Base-by-base conservation (phyloP, 257 asterid genomes). In the Forsythia viridissima region DNA sequence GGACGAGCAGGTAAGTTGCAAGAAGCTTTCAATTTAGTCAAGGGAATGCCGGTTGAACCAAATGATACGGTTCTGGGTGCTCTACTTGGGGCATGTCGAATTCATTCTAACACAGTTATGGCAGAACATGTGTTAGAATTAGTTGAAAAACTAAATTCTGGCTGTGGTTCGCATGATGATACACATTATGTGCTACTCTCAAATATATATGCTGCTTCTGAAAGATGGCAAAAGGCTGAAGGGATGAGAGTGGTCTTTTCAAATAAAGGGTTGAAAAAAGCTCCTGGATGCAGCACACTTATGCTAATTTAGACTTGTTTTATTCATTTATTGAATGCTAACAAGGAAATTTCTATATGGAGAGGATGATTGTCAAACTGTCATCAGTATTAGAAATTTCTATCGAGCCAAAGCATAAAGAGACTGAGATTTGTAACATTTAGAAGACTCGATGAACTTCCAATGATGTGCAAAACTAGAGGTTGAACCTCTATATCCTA, bases 191-290 rank as follows among this genome's bases (percentile, higher is more conserved):
- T 90, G 81, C 80, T 91, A 6, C 55, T 91, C 16, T 88, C 97
- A 1, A 91, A 82, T 80, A 88, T 94, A 42, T 89, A 89, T 80
- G 97, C 94, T 38, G 92, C 92, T 74, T 82, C 93, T 42, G 97
- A 91, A 73, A 88, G 85, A 81, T 94, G 98, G 98, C 91, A 89
- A 85, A 87, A 79, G 89, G 94, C 96, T 72, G 90, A 89, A 85
- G 76, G 83, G n/a, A 88, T 85, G 81, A 87, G 96, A 68, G 72
- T 82, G 8, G 84, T 79, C 20, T 79, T 87, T 82, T 80, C 84
- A 10, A 85, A 74, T 79, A 86, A 41, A 66, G 91, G 92, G 70
- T 83, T 82, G 40, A 83, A 79, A 75, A 92, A 91, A 83, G 70
- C 80, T 70, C 89, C 91, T 12, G 97, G 97, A 48, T 74, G 71